These are phyloP conservation scores for Hypomyces perniciosus DNA, from an alignment of 2,329 filamentous ascomycete genomes.

Conservation along the genomic window DNA sequence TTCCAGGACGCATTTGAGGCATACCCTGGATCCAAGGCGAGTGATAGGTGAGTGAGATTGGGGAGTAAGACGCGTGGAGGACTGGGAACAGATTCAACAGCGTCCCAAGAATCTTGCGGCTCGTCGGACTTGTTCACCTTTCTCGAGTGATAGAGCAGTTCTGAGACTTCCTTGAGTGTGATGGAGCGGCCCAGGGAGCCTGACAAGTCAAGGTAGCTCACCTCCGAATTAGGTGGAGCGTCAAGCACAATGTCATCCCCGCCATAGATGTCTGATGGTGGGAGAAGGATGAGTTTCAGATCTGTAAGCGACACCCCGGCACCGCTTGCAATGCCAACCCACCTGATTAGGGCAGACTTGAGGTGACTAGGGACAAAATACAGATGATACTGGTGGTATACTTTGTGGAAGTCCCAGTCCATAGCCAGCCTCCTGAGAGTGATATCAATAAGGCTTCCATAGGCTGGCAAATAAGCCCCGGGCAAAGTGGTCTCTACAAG, in stretches of 20 bases:
- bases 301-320: slow-evolving; percentile 46
- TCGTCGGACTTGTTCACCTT: slow-evolving; percentile 18
- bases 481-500: slow-evolving; percentile 32
- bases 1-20: slow-evolving; percentile 46
- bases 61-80: slow-evolving; percentile 41
- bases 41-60: slow-evolving; percentile 54
- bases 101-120: slow-evolving; percentile 51
- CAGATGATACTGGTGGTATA: slow-evolving; percentile 52
- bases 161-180: slow-evolving; percentile 45
- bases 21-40: slow-evolving; percentile 40
- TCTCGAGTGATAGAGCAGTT: slow-evolving; percentile 42
- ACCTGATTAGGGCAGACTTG: slow-evolving; percentile 45
- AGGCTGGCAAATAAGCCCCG: slow-evolving; percentile 37
- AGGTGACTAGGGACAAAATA: slow-evolving; percentile 49
- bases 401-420: slow-evolving; percentile 50
- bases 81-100: slow-evolving; percentile 26
- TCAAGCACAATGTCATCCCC: slow-evolving; percentile 23
- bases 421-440: slow-evolving; percentile 44
- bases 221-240: slow-evolving; percentile 24
- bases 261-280: slow-evolving; percentile 22
- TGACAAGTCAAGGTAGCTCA: slow-evolving; percentile 50
- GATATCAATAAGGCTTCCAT: slow-evolving; percentile 46
- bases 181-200: slow-evolving; percentile 46
- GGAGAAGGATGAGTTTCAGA: slow-evolving; percentile 40
- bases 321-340: slow-evolving; percentile 39